A percentile compares a stretch with the other conserved stretches of the same genome.
These are phyloP conservation scores for Leucosporidium yakuticum DNA, from an alignment of 768 basidiomycete genomes.

Conservation along the genomic window DNA sequence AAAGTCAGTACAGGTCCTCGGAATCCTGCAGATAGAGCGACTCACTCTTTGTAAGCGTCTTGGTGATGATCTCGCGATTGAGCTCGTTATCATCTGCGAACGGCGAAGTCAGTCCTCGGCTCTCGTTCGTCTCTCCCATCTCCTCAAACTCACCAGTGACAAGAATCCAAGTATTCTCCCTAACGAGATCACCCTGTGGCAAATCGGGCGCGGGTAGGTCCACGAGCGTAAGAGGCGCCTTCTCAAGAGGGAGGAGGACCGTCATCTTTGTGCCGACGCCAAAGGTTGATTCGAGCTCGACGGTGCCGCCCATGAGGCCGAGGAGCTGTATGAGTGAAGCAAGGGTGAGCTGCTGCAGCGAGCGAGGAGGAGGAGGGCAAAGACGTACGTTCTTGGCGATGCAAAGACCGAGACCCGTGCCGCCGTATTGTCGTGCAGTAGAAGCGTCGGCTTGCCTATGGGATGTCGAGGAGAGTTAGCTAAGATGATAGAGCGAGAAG, in stretches of 20 bases:
- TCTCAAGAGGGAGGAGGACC: constrained; percentile 13
- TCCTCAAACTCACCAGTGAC: background rate
- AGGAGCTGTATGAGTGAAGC: constrained; percentile 11
- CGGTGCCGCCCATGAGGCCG: constrained; percentile 32
- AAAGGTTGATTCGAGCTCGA: constrained; percentile 23
- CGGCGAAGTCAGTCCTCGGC: constrained; percentile 10
- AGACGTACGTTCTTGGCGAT: constrained; percentile 48
- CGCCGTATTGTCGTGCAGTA: constrained; percentile 82
- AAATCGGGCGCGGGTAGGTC: background rate
- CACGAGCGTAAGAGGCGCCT: constrained; percentile 6
- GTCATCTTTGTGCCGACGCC: constrained; percentile 30
- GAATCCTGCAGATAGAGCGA: background rate
- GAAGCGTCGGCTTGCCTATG: constrained; percentile 82
- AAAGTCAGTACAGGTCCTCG: background rate
- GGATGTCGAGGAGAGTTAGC: background rate
- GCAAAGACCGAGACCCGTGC: constrained; percentile 87
- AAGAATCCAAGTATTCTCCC: constrained; percentile 4
- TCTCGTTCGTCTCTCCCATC: background rate
- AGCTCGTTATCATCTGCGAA: constrained; percentile 36
- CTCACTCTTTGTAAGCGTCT: constrained; percentile 26
- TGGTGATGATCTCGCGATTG: constrained; percentile 20
- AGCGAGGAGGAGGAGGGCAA: background rate
- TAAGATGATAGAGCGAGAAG: background rate
- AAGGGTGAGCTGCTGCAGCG: background rate
- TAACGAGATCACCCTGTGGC: background rate